These are phyloP conservation scores for Neurospora intermedia DNA, from an alignment of 495 filamentous ascomycete genomes.

Conservation along the genomic window DNA sequence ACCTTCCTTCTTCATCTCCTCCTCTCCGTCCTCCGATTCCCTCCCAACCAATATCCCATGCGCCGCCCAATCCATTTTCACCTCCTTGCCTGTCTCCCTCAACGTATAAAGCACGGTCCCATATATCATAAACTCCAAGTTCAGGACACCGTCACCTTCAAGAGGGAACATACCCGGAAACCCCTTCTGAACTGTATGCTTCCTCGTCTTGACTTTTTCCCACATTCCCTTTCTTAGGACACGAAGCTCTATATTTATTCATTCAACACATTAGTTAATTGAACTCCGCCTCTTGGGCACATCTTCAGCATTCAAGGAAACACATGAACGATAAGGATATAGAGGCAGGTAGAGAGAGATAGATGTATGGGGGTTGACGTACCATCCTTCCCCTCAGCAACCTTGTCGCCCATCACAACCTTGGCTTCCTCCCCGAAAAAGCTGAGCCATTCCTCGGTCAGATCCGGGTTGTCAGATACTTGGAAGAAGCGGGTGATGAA, in stretches of 20 bases:
- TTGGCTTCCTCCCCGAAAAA: constrained; percentile 24
- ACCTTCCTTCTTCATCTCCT: neutral
- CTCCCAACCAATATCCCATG: constrained; percentile 6
- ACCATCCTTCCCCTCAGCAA: constrained; percentile 23
- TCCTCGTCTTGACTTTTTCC: constrained; percentile 17
- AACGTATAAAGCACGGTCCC: constrained; percentile 18
- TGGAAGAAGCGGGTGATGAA: constrained; percentile 30
- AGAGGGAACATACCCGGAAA: constrained; percentile 19
- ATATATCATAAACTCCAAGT: constrained; percentile 22
- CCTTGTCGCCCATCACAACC: constrained; percentile 22
- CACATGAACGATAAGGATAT: no score
- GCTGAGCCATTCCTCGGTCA: constrained; percentile 28
- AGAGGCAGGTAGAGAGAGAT: no score
- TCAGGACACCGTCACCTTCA: neutral
- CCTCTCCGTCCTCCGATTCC: neutral
- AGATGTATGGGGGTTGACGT: neutral
- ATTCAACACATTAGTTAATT: no score
- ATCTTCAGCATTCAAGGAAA: no score
- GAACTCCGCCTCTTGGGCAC: no score
- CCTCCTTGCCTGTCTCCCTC: constrained; percentile 3
- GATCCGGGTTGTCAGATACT: constrained; percentile 23
- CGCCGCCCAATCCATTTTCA: constrained; percentile 12
- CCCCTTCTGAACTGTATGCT: constrained; percentile 22
- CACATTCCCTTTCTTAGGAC: constrained; percentile 16
- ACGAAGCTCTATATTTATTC: constrained; percentile 11